phyloP scores from a whole-genome alignment of 2,329 filamentous ascomycete species.

The Plenodomus biglobosus region DNA sequence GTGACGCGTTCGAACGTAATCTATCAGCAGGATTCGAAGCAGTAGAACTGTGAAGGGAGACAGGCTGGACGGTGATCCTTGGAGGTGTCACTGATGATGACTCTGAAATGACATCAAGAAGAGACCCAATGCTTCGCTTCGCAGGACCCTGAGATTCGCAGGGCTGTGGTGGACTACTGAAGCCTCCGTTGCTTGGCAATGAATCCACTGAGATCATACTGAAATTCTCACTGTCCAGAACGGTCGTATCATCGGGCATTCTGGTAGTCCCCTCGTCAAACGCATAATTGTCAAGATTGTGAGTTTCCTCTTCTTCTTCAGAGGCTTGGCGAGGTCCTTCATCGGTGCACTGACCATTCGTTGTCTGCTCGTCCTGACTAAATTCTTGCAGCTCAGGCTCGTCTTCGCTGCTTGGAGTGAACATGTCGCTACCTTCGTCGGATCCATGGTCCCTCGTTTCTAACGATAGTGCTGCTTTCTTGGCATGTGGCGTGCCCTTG shows the following conservation, averaged over 20 bases:
- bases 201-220: conserved; percentile 55
- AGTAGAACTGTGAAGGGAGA: not conserved
- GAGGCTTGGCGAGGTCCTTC: not conserved
- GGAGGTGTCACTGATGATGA: conserved; percentile 11
- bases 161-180: conserved; percentile 30
- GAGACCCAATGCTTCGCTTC: conserved; percentile 7
- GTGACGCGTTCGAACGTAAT: conserved; percentile 16
- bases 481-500: conserved; percentile 33
- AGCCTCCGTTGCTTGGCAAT: conserved; percentile 39
- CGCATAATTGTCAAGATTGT: conserved; percentile 26
- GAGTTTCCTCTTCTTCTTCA: conserved; percentile 20
- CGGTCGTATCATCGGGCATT: conserved; percentile 48
- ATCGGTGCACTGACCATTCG: not conserved
- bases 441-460: conserved; percentile 26
- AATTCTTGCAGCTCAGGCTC: conserved; percentile 6
- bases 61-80: not conserved
- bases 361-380: not conserved
- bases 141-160: conserved; percentile 7
- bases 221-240: conserved; percentile 54
- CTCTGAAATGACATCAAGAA: conserved; percentile 12
- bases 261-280: conserved; percentile 38
- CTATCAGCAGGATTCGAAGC: conserved; percentile 7
- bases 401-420: conserved; percentile 31
- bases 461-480: conserved; percentile 15
- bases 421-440: conserved; percentile 22